Conservation (phyloP, 2,329 filamentous ascomycete genomes). For the Thyridium curvatum region DNA sequence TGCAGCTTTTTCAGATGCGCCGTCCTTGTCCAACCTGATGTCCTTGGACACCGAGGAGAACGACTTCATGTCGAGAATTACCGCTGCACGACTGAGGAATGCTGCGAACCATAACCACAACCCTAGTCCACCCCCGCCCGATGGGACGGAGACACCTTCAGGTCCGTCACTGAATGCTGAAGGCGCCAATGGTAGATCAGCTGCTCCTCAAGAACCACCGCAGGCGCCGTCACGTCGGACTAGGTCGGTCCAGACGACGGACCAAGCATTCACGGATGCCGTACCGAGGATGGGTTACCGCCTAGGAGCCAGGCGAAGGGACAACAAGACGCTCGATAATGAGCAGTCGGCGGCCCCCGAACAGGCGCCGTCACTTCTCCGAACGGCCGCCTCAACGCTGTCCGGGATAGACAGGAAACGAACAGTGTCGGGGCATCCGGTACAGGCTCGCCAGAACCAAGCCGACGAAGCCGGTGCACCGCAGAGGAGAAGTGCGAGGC, state of each 20-base stretch:
- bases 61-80: slow-evolving; percentile 51
- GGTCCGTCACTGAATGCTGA: slow-evolving; percentile 36
- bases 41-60: slow-evolving; percentile 38
- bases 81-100: slow-evolving; percentile 42
- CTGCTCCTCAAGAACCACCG: slow-evolving; percentile 34
- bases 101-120: slow-evolving; percentile 28
- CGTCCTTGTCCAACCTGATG: slow-evolving; percentile 31
- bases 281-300: slow-evolving; percentile 60
- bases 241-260: slow-evolving; percentile 45
- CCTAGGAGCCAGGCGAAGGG: slow-evolving; percentile 35
- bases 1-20: slow-evolving; percentile 30
- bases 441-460: slow-evolving; percentile 42
- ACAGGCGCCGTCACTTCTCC: slow-evolving; percentile 25
- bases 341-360: slow-evolving; percentile 27
- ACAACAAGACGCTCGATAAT: slow-evolving; percentile 32
- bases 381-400: slow-evolving; percentile 29
- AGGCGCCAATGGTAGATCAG: slow-evolving; percentile 21
- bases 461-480: slow-evolving; percentile 55
- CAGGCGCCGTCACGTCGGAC: slow-evolving; percentile 47
- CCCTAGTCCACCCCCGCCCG: slow-evolving; percentile 29
- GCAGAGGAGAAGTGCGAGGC: slow-evolving; percentile 64
- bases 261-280: slow-evolving; percentile 46
- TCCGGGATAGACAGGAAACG: slow-evolving; percentile 68
- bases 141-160: slow-evolving; percentile 59
- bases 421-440: slow-evolving; percentile 81